Evolutionary conservation across 345 rosid species (phyloP).

Genomic region (Moricandia arvensis): DNA sequence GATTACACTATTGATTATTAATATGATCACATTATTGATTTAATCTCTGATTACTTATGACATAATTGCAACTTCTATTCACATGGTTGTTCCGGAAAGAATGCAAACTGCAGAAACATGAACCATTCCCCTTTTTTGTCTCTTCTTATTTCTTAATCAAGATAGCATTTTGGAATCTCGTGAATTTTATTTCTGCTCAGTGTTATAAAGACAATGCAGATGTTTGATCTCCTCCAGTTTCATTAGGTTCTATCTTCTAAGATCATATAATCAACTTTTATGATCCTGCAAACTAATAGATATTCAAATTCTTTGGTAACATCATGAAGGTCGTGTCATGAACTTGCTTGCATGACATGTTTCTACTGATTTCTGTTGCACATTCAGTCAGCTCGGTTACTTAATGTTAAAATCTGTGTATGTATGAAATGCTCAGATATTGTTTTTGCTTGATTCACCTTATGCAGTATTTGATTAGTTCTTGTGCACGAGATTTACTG

Average conservation of each 20-base stretch:
- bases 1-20: not conserved
- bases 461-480: not conserved
- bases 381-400: not conserved
- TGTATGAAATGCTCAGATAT: not conserved
- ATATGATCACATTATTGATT: not conserved
- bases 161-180: not conserved
- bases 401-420: not conserved
- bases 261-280: not conserved
- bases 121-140: conserved; percentile 6
- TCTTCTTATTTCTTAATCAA: not conserved
- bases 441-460: not conserved
- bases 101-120: conserved; percentile 13
- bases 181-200: not conserved
- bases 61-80: conserved; percentile 9
- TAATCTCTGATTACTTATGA: conserved; percentile 14
- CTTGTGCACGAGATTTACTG: not conserved
- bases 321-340: not conserved
- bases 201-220: not conserved
- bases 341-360: not conserved
- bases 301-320: not conserved
- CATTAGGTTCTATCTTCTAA: not conserved
- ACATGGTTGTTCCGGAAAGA: conserved; percentile 30
- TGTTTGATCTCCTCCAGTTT: not conserved
- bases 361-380: conserved; percentile 1
- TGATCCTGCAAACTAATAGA: not conserved